Evolutionary conservation across 2,329 filamentous ascomycete genomes (phyloP), one percentile per base, ranked within the genome.

Genomic region (Salinomyces thailandicus): DNA sequence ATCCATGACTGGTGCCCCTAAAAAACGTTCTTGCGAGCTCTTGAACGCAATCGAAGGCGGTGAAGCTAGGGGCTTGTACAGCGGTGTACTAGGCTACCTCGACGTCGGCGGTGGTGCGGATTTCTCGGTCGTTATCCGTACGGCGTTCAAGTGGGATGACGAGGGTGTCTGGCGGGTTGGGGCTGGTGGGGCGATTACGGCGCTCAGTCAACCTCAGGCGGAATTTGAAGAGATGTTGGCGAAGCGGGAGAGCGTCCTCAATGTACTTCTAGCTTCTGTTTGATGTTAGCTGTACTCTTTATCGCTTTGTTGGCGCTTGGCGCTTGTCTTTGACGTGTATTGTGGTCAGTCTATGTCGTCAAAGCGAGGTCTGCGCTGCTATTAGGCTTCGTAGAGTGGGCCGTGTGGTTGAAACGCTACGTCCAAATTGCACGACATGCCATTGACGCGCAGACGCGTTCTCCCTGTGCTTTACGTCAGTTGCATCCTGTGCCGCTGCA

Each of bases 1-100:
- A 0, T 89, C 82, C 51, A 96, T 96, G 91, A 96, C 89, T 2
- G 91, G 91, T 5, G 89, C 89, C 1, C 91, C 89, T 0, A 96
- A 96, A 67, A 87, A 89, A 62, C 74, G 89, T 32, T 89, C 82
- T 45, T 95, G 89, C 58, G 80, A 93, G 64, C 72, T 95, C 31
- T 66, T 96, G 14, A 69, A 71, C 41, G 62, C 68, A 3, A 70
- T 94, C 28, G 87, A 94, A 60, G 62, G 61, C 13, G 57, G 66
- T 3, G 61, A 64, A 39, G 72, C 78, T 48, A 69, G 89, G 35
- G 79, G 85, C 19, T 62, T 95, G 34, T 95, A 95, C 61, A 85
- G 85, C 5, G 86, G 91, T 14, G 82, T 93, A 2, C 72, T 95
- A 33, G 89, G 89, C 0, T 96, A 93, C 60, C 73, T 94, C 57